A percentile compares a stretch with the other conserved stretches of the same genome.
These are phyloP conservation scores for Inga leiocalycina DNA, from an alignment of 306 rosid species.

Conservation along the genomic window DNA sequence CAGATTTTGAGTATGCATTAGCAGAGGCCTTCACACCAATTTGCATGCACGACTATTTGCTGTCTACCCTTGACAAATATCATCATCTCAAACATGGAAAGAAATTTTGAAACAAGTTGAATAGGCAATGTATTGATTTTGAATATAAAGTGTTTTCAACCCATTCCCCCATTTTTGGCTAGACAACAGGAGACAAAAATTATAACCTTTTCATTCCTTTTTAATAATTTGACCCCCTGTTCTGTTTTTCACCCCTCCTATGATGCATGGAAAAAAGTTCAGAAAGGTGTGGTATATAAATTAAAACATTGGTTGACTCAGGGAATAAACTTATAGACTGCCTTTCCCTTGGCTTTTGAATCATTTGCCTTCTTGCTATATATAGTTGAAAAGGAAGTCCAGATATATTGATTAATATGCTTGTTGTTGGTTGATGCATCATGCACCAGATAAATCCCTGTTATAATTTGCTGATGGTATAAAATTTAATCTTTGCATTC, in stretches of 20 bases:
- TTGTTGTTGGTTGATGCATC: conserved; percentile 32
- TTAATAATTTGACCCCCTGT: background rate
- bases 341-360: conserved; percentile 12
- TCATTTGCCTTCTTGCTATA: background rate
- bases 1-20: background rate
- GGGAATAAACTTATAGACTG: background rate
- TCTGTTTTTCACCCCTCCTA: background rate
- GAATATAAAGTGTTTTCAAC: background rate
- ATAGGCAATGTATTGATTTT: conserved; percentile 6
- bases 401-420: conserved; percentile 26
- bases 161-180: conserved; percentile 5
- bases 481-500: conserved; percentile 6
- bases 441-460: conserved; percentile 16
- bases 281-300: conserved; percentile 1
- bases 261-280: background rate
- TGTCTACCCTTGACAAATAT: background rate
- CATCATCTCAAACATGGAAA: background rate
- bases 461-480: background rate
- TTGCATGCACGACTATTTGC: background rate
- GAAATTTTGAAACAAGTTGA: background rate
- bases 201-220: conserved; percentile 7
- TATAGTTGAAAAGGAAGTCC: background rate
- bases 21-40: background rate
- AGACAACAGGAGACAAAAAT: background rate
- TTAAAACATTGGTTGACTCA: background rate